phyloP scores from a whole-genome alignment of 1,284 basidiomycete genomes.

The Blastosporella zonata region DNA sequence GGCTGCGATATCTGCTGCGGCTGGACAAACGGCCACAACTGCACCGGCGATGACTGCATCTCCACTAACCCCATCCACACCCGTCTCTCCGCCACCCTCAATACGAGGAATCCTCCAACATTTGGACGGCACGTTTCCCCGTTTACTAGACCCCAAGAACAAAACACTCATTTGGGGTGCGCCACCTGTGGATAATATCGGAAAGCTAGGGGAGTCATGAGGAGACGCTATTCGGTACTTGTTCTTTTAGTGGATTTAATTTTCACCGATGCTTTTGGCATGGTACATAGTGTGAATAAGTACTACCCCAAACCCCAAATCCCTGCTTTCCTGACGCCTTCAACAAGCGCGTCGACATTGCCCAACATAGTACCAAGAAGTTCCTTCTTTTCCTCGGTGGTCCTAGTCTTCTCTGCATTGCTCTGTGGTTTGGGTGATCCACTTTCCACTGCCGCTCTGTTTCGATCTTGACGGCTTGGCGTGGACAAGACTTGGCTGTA shows the following conservation, averaged over 20 bases:
- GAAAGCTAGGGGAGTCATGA: conserved; percentile 28
- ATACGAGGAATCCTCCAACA: conserved; percentile 39
- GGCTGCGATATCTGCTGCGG: conserved; percentile 19
- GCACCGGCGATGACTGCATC: conserved; percentile 1
- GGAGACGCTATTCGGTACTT: conserved; percentile 4
- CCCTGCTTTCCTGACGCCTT: conserved; percentile 78
- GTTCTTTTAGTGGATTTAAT: background rate
- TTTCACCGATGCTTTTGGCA: conserved; percentile 4
- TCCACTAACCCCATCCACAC: background rate
- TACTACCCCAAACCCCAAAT: conserved; percentile 65
- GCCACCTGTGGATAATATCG: conserved; percentile 60
- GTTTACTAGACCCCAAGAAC: conserved; percentile 51
- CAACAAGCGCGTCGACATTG: conserved; percentile 85
- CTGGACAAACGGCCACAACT: conserved; percentile 1
- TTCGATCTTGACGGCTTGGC: conserved; percentile 4
- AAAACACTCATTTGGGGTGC: conserved; percentile 70
- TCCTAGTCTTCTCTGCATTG: conserved; percentile 37
- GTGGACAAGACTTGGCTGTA: conserved; percentile 10
- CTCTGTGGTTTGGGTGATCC: background rate
- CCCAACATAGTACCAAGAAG: conserved; percentile 77
- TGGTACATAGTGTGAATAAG: background rate
- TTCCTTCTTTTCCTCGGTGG: conserved; percentile 83
- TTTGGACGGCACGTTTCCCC: conserved; percentile 45
- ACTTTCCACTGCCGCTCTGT: background rate
- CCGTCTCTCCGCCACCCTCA: conserved; percentile 7